Evolutionary conservation across 495 filamentous ascomycete species (phyloP).

Genomic region (Hypoxylon subgilvum): DNA sequence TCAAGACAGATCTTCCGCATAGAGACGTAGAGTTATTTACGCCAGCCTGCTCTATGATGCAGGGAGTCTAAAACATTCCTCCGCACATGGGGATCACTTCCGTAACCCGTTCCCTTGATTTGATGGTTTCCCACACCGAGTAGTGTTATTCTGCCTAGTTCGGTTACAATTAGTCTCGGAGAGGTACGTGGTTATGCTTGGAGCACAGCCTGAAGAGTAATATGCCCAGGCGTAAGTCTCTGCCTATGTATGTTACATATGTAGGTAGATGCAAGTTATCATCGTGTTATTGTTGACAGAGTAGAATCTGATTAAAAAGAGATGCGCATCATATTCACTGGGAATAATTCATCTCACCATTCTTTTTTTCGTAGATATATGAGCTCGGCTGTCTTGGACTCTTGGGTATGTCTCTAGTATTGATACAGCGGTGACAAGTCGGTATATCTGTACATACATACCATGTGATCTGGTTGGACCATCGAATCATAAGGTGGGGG

Average conservation of each 20-base stretch:
- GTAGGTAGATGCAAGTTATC: no score
- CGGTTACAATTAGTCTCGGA: slow-evolving; percentile 7
- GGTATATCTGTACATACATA: slow-evolving; percentile 23
- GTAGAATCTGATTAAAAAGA: no score
- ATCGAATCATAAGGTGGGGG: slow-evolving; percentile 32
- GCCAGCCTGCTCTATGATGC: slow-evolving; percentile 2
- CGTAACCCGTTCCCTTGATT: slow-evolving; percentile 13
- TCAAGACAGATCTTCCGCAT: neutral
- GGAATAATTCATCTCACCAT: slow-evolving; percentile 16
- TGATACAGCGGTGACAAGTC: slow-evolving; percentile 34
- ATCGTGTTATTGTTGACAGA: no score
- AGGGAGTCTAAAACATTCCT: slow-evolving; percentile 20
- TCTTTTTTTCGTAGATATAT: slow-evolving; percentile 21
- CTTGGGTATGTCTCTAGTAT: slow-evolving; percentile 38
- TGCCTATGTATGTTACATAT: neutral
- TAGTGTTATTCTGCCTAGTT: slow-evolving; percentile 1
- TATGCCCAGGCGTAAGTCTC: neutral
- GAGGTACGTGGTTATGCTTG: neutral
- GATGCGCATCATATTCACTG: no score
- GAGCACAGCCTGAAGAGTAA: slow-evolving; percentile 7
- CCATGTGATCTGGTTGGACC: slow-evolving; percentile 34
- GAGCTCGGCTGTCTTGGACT: slow-evolving; percentile 36
- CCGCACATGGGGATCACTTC: slow-evolving; percentile 12
- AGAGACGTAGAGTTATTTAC: slow-evolving; percentile 10
- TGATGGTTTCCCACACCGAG: slow-evolving; percentile 16